Percentiles rank a stretch among this genome's conserved stretches.
phyloP scores from a whole-genome alignment of 768 basidiomycete genomes.

The Coprinellus micaceus region DNA sequence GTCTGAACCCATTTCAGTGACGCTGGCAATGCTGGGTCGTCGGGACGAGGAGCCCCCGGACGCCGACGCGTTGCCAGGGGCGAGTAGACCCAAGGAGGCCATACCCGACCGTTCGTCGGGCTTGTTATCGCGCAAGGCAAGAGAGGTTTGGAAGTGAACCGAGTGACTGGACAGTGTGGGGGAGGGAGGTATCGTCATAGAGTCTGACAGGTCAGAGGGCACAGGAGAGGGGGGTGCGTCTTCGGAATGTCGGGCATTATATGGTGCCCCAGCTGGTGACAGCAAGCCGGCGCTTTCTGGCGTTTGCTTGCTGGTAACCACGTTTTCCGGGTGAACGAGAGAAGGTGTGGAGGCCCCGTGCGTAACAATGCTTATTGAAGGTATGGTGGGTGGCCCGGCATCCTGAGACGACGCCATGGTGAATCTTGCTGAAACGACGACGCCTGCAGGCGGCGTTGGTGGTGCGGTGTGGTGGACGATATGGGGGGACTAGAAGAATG shows the following conservation, averaged over 20 bases:
- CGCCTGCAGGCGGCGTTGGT: neutral
- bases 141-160: slow-evolving; percentile 51
- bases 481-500: too few relatives aligned
- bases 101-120: slow-evolving; percentile 56
- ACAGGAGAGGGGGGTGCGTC: slow-evolving; percentile 13
- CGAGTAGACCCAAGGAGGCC: slow-evolving; percentile 49
- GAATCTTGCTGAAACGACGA: neutral
- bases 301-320: neutral
- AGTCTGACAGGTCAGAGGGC: slow-evolving; percentile 24
- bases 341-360: slow-evolving; percentile 16
- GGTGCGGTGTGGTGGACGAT: neutral
- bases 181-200: slow-evolving; percentile 54
- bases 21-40: slow-evolving; percentile 55
- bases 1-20: slow-evolving; percentile 52
- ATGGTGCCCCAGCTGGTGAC: slow-evolving; percentile 11
- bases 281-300: slow-evolving; percentile 12
- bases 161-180: slow-evolving; percentile 71
- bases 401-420: slow-evolving; percentile 16
- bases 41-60: slow-evolving; percentile 39
- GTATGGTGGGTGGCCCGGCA: slow-evolving; percentile 18
- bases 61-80: slow-evolving; percentile 27
- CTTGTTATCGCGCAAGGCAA: slow-evolving; percentile 63
- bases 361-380: slow-evolving; percentile 31
- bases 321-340: slow-evolving; percentile 2
- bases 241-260: slow-evolving; percentile 12